Percentiles rank a stretch among this genome's conserved stretches.
These are phyloP conservation scores for Rasamsonia emersonii DNA, from an alignment of 2,329 filamentous ascomycete species.

Conservation along the genomic window DNA sequence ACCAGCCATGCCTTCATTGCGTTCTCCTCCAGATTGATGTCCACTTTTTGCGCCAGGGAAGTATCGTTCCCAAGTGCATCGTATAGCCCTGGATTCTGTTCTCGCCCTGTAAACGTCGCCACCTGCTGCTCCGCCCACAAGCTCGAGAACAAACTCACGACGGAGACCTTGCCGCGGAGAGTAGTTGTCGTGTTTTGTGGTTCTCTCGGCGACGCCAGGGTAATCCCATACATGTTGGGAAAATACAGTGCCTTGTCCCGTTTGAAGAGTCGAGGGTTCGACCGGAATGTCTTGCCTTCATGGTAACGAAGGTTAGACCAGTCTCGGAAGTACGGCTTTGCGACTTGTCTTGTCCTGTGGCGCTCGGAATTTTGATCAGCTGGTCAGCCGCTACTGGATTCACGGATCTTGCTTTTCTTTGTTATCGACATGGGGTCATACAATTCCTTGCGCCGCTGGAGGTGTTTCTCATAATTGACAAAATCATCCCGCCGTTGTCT, in stretches of 20 bases:
- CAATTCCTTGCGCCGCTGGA: constrained; percentile 67
- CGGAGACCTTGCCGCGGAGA: constrained; percentile 62
- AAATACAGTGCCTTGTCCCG: constrained; percentile 79
- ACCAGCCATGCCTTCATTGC: constrained; percentile 52
- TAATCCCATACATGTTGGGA: constrained; percentile 79
- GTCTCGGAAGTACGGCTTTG: constrained; percentile 90
- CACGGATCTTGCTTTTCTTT: background rate
- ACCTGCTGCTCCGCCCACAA: constrained; percentile 80
- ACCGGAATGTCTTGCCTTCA: constrained; percentile 85
- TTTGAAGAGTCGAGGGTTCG: constrained; percentile 76
- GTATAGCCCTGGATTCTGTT: constrained; percentile 62
- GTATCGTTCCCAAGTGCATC: constrained; percentile 46
- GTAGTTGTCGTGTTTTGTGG: constrained; percentile 64
- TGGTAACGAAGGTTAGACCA: constrained; percentile 76
- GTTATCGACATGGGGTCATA: constrained; percentile 35
- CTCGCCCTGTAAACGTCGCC: constrained; percentile 58
- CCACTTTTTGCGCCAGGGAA: constrained; percentile 62
- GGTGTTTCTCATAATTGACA: constrained; percentile 74
- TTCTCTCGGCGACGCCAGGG: constrained; percentile 53
- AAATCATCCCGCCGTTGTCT: constrained; percentile 69
- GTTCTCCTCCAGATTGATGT: constrained; percentile 84
- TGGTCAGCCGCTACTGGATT: background rate
- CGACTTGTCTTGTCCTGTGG: constrained; percentile 61
- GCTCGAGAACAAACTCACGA: constrained; percentile 75
- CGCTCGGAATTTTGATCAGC: constrained; percentile 5